Base-by-base conservation (phyloP, 257 asterid genomes). In the Rehmannia glutinosa region DNA sequence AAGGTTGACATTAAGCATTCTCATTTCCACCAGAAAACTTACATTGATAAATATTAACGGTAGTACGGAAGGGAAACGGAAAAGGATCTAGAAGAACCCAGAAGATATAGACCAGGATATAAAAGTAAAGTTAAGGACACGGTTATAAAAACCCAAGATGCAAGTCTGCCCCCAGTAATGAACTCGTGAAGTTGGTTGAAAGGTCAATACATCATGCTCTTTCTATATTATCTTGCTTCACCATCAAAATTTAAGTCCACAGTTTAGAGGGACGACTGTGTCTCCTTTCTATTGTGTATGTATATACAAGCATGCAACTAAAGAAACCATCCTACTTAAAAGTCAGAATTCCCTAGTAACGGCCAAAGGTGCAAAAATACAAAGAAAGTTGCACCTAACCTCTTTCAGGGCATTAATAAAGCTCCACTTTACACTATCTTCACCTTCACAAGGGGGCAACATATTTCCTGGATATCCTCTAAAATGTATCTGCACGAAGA, bases 341-440 rank as follows among this genome's bases (percentile, higher is more conserved):
- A 42, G 46, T 45, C 42, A 23, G 66, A 50, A 33, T 49, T 63
- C 55, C 32, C 50, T 5, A 45, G 62, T 30, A 35, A 39, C 50
- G 41, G 42, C 42, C 15, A 59, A 56, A 58, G 72, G 21, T 47
- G 57, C 42, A 67, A 66, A 54, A 60, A 30, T 23, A 53, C 16
- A 60, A 43, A 59, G 52, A 62, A 72, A 66, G 15, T 41, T 76
- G 69, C 75, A 82, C 82, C 87, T 84, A 65, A 91, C 98, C 98
- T 94, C 99, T 89, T 94, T 94, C 80, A 94, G 72, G 46, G 95
- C 80, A 84, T 94, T 89, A 58, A 94, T 86, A 75, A 88, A 91
- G 78, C 84, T 84, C 99, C 99, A 94, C 70, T 94, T 94, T 65
- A 87, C 90, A 78, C 86, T 82, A 68, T 94, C 99, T 87, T 94